A percentile compares a stretch with the other conserved stretches of the same genome.
Evolutionary conservation across 805 yeast species (phyloP).

Genomic region (Debaryomyces hansenii): DNA sequence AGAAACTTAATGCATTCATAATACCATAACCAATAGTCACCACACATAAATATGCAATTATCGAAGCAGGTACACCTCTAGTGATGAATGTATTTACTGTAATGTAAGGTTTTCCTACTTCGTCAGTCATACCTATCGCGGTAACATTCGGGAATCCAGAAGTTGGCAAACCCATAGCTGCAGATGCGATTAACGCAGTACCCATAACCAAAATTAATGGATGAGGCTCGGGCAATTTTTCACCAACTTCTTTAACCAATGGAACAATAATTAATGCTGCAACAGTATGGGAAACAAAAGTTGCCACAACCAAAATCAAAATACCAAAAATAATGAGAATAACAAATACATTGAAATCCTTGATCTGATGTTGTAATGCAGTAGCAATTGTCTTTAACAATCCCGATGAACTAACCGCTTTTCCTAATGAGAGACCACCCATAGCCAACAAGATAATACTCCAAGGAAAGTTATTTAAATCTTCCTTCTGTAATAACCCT

Average conservation of each 20-base stretch:
- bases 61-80: slow-evolving; percentile 42
- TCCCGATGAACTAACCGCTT: slow-evolving; percentile 51
- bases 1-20: slow-evolving; percentile 31
- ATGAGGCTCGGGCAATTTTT: slow-evolving; percentile 35
- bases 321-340: slow-evolving; percentile 46
- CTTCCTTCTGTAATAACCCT: slow-evolving; percentile 47
- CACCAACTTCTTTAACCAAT: slow-evolving; percentile 42
- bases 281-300: slow-evolving; percentile 46
- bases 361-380: slow-evolving; percentile 43
- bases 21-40: slow-evolving; percentile 42
- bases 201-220: slow-evolving; percentile 42
- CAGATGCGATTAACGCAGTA: slow-evolving; percentile 40
- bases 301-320: slow-evolving; percentile 40
- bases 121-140: slow-evolving; percentile 44
- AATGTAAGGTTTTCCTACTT: slow-evolving; percentile 39
- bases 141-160: slow-evolving; percentile 47
- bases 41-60: slow-evolving; percentile 35
- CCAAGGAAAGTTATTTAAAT: slow-evolving; percentile 55
- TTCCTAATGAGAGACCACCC: slow-evolving; percentile 58
- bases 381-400: slow-evolving; percentile 46
- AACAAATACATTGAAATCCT: slow-evolving; percentile 43
- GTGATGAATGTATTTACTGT: slow-evolving; percentile 43
- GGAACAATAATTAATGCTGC: slow-evolving; percentile 45
- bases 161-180: slow-evolving; percentile 48
- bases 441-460: slow-evolving; percentile 53